Percentiles rank a stretch among this genome's conserved stretches.
phyloP scores from a whole-genome alignment of 2,329 filamentous ascomycete genomes.

The Penicillium palitans region DNA sequence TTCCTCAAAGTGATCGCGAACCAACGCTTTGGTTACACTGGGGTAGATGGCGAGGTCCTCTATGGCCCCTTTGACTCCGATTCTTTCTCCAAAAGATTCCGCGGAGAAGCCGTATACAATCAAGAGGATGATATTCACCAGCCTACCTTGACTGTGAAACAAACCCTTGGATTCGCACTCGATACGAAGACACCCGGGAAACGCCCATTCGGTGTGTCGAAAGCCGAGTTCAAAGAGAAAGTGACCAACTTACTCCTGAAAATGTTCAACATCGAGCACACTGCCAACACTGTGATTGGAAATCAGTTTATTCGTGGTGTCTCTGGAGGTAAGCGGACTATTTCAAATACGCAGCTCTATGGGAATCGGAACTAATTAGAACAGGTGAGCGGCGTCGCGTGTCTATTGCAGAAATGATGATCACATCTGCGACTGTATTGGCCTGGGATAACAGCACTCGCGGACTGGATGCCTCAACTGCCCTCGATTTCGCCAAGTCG shows the following conservation, averaged over 20 bases:
- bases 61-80: conserved; percentile 73
- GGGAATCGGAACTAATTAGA: neutral
- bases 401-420: conserved; percentile 79
- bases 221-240: conserved; percentile 72
- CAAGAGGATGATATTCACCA: conserved; percentile 85
- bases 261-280: conserved; percentile 95
- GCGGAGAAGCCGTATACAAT: conserved; percentile 83
- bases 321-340: conserved; percentile 52
- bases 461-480: conserved; percentile 67
- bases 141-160: conserved; percentile 80
- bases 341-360: neutral
- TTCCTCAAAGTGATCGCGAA: conserved; percentile 69
- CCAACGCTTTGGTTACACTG: conserved; percentile 63
- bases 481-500: conserved; percentile 66
- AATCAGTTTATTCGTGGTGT: conserved; percentile 78
- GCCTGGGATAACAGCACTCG: conserved; percentile 76
- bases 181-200: conserved; percentile 83
- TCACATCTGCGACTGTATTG: conserved; percentile 69
- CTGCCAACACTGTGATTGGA: conserved; percentile 79
- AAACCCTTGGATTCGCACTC: conserved; percentile 81
- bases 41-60: conserved; percentile 67
- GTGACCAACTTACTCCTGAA: conserved; percentile 74
- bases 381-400: conserved; percentile 74
- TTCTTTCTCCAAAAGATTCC: conserved; percentile 69
- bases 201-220: conserved; percentile 70